Percentiles rank a stretch among this genome's conserved stretches.
Evolutionary conservation across 2,329 filamentous ascomycete genomes (phyloP).

Genomic region (Byssothecium circinans): DNA sequence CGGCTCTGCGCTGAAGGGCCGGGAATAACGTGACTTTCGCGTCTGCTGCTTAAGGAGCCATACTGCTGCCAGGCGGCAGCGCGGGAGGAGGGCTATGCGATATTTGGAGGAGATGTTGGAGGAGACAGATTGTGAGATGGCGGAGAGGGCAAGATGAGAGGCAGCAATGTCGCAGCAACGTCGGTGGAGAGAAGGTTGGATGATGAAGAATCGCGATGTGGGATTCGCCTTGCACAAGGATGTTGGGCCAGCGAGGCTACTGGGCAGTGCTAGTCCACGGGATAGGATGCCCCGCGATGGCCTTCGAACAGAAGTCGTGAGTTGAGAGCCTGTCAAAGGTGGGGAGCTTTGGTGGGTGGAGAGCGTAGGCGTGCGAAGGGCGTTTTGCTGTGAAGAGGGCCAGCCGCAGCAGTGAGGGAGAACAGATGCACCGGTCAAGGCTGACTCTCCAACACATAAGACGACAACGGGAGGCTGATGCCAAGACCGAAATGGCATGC

Average conservation of each 20-base stretch:
- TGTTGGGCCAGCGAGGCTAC: conserved; percentile 28
- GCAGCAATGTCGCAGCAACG: conserved; percentile 27
- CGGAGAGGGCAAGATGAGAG: conserved; percentile 17
- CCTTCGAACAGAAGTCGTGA: conserved; percentile 20
- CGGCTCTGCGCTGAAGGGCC: conserved; percentile 7
- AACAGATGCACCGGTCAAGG: conserved; percentile 41
- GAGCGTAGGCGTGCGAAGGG: conserved; percentile 26
- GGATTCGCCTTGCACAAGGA: conserved; percentile 39
- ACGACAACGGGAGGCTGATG: conserved; percentile 30
- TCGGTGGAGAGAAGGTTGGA: conserved; percentile 22
- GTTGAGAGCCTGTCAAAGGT: conserved; percentile 23
- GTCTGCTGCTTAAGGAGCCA: conserved; percentile 33
- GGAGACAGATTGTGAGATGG: conserved; percentile 6
- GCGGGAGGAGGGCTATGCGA: conserved; percentile 6
- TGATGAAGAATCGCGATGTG: conserved; percentile 29
- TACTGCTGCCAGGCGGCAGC: conserved; percentile 35
- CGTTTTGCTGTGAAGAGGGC: conserved; percentile 24
- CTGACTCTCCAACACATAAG: conserved; percentile 32
- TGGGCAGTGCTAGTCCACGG: conserved; percentile 36
- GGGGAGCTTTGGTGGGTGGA: conserved; percentile 16
- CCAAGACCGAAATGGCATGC: conserved; percentile 28
- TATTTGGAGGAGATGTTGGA: not conserved
- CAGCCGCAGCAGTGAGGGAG: conserved; percentile 34
- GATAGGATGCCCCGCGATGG: conserved; percentile 29
- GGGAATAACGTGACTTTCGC: conserved; percentile 34